Conservation (phyloP, 768 basidiomycete genomes). For the Suillus brevipes region DNA sequence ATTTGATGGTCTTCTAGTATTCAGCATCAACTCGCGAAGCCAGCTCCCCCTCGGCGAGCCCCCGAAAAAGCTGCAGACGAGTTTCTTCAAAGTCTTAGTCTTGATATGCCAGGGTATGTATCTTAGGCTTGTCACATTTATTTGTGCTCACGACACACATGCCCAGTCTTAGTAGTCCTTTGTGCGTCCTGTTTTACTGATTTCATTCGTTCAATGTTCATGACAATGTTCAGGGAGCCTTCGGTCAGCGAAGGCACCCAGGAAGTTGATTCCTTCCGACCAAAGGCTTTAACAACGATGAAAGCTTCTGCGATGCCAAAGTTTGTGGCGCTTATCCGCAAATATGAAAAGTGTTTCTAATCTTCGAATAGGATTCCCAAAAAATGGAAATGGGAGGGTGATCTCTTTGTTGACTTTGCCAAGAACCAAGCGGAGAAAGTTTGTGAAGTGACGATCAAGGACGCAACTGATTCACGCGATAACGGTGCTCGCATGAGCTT, state of each 20-base stretch:
- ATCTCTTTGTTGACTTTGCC: slow-evolving; percentile 44
- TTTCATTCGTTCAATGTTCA: not conserved
- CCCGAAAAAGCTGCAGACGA: slow-evolving; percentile 24
- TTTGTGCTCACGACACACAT: not conserved
- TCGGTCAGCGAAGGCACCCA: not conserved
- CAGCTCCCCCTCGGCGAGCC: slow-evolving; percentile 22
- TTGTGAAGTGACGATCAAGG: slow-evolving; percentile 50
- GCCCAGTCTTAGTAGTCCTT: slow-evolving; percentile 24
- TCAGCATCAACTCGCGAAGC: slow-evolving; percentile 7
- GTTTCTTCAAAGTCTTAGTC: slow-evolving; percentile 27
- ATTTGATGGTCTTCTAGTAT: not conserved
- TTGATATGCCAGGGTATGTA: slow-evolving; percentile 28
- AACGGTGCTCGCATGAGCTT: slow-evolving; percentile 51
- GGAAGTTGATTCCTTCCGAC: slow-evolving; percentile 8
- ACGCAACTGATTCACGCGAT: slow-evolving; percentile 41
- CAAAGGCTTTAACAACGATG: slow-evolving; percentile 4
- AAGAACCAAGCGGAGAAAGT: slow-evolving; percentile 41
- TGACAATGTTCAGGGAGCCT: slow-evolving; percentile 19
- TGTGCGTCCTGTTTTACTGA: slow-evolving; percentile 20
- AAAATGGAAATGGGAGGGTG: slow-evolving; percentile 67
- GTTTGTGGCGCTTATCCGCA: slow-evolving; percentile 21
- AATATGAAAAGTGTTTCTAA: slow-evolving; percentile 8
- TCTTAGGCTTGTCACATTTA: not conserved
- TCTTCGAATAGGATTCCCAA: slow-evolving; percentile 47
- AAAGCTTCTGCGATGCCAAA: slow-evolving; percentile 26